These are phyloP conservation scores for Aspergillus brasiliensis DNA, from an alignment of 2,329 filamentous ascomycete species.

Conservation along the genomic window DNA sequence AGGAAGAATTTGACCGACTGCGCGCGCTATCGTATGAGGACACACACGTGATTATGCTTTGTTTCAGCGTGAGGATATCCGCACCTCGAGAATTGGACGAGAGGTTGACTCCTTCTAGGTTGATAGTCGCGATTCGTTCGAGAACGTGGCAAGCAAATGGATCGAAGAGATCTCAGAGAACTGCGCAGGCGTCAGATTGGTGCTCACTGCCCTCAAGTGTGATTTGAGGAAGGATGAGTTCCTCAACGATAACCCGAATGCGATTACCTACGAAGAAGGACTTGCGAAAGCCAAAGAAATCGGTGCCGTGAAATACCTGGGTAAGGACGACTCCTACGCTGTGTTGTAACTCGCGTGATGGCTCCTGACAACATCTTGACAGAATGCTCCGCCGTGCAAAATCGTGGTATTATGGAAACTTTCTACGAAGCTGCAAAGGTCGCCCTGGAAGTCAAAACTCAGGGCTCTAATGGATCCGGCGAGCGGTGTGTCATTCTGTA, in stretches of 20 bases:
- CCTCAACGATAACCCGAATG: slow-evolving; percentile 64
- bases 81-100: background rate
- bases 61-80: slow-evolving; percentile 70
- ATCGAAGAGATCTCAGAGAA: slow-evolving; percentile 97
- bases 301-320: slow-evolving; percentile 87
- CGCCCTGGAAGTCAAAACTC: slow-evolving; percentile 63
- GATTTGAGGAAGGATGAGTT: slow-evolving; percentile 83
- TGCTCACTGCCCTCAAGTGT: slow-evolving; percentile 94
- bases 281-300: slow-evolving; percentile 89
- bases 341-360: background rate
- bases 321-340: slow-evolving; percentile 45
- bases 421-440: slow-evolving; percentile 98
- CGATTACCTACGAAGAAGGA: slow-evolving; percentile 86
- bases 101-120: slow-evolving; percentile 50
- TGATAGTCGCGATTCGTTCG: slow-evolving; percentile 92
- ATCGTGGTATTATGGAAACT: slow-evolving; percentile 95
- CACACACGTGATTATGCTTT: slow-evolving; percentile 98
- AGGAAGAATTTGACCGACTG: slow-evolving; percentile 97
- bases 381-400: slow-evolving; percentile 98
- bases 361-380: slow-evolving; percentile 10
- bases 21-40: slow-evolving; percentile 97
- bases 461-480: slow-evolving; percentile 35
- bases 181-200: slow-evolving; percentile 91
- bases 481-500: slow-evolving; percentile 41
- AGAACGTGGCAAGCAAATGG: slow-evolving; percentile 99